Conservation (phyloP, 2,329 filamentous ascomycete genomes). For the Zymoseptoria passerinii region DNA sequence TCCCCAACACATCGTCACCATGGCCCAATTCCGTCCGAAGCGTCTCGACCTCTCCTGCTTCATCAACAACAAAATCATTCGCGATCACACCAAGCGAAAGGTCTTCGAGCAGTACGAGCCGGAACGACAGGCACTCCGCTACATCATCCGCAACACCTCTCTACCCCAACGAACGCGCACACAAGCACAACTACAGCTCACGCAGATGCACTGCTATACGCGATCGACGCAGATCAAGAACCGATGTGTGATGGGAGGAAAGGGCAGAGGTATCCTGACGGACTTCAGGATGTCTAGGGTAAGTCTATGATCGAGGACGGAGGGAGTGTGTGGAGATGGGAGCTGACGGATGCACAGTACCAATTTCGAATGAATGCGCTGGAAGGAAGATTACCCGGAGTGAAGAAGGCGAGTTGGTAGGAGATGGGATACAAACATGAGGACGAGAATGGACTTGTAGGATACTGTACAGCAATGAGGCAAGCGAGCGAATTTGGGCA, state of each 20-base stretch:
- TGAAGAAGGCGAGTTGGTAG: constrained; percentile 93
- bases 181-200: constrained; percentile 85
- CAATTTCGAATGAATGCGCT: constrained; percentile 89
- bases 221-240: constrained; percentile 89
- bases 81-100: constrained; percentile 95
- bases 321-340: not conserved
- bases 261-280: constrained; percentile 77
- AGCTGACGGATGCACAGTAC: constrained; percentile 49
- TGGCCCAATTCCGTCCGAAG: constrained; percentile 70
- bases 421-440: not conserved
- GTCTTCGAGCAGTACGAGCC: constrained; percentile 80
- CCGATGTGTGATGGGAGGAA: constrained; percentile 85
- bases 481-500: not conserved
- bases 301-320: constrained; percentile 33
- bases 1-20: constrained; percentile 13
- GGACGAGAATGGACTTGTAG: not conserved
- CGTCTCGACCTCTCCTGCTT: constrained; percentile 84
- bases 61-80: constrained; percentile 76
- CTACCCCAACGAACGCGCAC: constrained; percentile 74
- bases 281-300: constrained; percentile 91
- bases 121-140: constrained; percentile 73
- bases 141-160: constrained; percentile 87
- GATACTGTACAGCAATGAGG: not conserved
- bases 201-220: constrained; percentile 94
- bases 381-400: constrained; percentile 76